A percentile compares a stretch with the other conserved stretches of the same genome.
Conservation (phyloP, 306 rosid species). For the Cicer cuneatum region DNA sequence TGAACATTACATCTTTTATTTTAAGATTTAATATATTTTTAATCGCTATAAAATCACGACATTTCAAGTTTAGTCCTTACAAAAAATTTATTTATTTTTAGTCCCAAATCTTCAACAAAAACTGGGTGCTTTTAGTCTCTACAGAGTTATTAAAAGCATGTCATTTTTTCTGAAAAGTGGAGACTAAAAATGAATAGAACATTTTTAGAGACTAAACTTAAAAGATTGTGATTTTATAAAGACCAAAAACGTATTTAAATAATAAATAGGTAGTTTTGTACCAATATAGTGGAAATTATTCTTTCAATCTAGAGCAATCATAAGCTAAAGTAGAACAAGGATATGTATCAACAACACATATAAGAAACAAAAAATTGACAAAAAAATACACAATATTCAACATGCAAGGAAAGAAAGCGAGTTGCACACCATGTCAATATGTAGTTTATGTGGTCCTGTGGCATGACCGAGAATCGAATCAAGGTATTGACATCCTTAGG, state of each 20-base stretch:
- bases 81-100: not conserved
- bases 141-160: not conserved
- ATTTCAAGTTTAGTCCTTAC: not conserved
- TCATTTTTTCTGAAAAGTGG: too few relatives aligned
- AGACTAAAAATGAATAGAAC: too few relatives aligned
- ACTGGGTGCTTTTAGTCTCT: not conserved
- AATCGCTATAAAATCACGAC: not conserved
- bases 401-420: constrained; percentile 23
- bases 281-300: not conserved
- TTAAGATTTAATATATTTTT: not conserved
- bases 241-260: too few relatives aligned
- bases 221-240: too few relatives aligned
- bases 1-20: not conserved
- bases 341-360: not conserved
- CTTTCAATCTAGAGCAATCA: constrained; percentile 19
- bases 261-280: too few relatives aligned
- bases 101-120: not conserved
- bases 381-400: constrained; percentile 7
- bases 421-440: constrained; percentile 80
- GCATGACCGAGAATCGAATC: constrained; percentile 88
- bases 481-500: constrained; percentile 84
- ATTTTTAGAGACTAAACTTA: too few relatives aligned
- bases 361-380: constrained; percentile 3
- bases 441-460: constrained; percentile 89
- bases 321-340: constrained; percentile 18